These are phyloP conservation scores for Rossbeevera mucosa DNA, from an alignment of 768 basidiomycete genomes.

Conservation along the genomic window DNA sequence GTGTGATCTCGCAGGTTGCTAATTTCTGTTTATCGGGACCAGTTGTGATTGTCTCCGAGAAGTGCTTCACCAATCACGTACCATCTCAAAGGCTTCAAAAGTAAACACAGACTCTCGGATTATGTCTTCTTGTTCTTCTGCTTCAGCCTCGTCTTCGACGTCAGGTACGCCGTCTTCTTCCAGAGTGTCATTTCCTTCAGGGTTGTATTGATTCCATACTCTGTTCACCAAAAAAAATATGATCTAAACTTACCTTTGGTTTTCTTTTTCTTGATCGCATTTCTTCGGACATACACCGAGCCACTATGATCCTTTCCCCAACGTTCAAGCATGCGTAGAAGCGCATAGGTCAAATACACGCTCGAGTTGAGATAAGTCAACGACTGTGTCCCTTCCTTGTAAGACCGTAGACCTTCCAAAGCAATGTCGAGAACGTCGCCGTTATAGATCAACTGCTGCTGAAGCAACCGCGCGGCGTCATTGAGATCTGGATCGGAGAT, in stretches of 20 bases:
- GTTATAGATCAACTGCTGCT: slow-evolving; percentile 91
- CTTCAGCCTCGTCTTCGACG: slow-evolving; percentile 58
- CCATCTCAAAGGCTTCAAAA: slow-evolving; percentile 88
- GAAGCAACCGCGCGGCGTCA: slow-evolving; percentile 77
- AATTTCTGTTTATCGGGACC: slow-evolving; percentile 61
- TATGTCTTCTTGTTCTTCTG: slow-evolving; percentile 56
- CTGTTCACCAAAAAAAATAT: slow-evolving; percentile 19
- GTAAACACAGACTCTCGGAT: slow-evolving; percentile 85
- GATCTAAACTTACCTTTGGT: slow-evolving; percentile 40
- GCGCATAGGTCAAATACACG: slow-evolving; percentile 75
- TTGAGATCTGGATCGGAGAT: slow-evolving; percentile 41
- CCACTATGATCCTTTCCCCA: slow-evolving; percentile 71
- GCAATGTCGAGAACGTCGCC: slow-evolving; percentile 91
- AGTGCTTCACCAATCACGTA: slow-evolving; percentile 36
- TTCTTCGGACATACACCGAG: slow-evolving; percentile 69
- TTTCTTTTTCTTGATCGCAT: slow-evolving; percentile 49
- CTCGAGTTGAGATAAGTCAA: slow-evolving; percentile 84
- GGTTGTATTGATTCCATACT: slow-evolving; percentile 8
- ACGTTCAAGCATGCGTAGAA: slow-evolving; percentile 86
- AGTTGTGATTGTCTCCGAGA: slow-evolving; percentile 17
- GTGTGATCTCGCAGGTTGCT: slow-evolving; percentile 78
- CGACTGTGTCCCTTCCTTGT: slow-evolving; percentile 76
- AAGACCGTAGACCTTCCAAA: slow-evolving; percentile 68
- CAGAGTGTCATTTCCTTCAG: slow-evolving; percentile 34
- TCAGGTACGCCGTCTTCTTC: slow-evolving; percentile 67